Evolutionary conservation across 2,329 filamentous ascomycete genomes (phyloP).

Genomic region (Xylariaceae sp.): DNA sequence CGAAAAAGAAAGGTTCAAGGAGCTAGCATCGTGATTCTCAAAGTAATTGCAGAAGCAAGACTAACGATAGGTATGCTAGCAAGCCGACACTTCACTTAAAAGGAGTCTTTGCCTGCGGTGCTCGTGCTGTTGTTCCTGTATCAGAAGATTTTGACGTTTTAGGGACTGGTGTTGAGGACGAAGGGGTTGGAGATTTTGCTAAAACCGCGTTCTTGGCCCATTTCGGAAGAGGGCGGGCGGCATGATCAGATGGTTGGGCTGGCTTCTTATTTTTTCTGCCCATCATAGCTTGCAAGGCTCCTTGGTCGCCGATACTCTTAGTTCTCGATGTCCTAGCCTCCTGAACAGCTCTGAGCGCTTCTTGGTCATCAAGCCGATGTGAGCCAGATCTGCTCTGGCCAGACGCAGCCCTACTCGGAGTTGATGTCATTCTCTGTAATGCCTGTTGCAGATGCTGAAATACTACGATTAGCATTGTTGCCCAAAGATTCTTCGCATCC

Average conservation of each 20-base stretch:
- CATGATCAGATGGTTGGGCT: slow-evolving; percentile 3
- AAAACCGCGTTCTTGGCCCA: slow-evolving; percentile 26
- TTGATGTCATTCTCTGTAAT: slow-evolving; percentile 14
- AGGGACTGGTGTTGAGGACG: slow-evolving; percentile 8
- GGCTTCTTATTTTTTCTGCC: slow-evolving; percentile 19
- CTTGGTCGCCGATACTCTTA: slow-evolving; percentile 24
- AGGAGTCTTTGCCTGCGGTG: slow-evolving; percentile 17
- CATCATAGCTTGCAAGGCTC: slow-evolving; percentile 16
- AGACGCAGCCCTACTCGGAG: slow-evolving; percentile 4
- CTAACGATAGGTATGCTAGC: too few species aligned
- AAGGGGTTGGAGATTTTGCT: slow-evolving; percentile 16
- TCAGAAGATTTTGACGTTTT: slow-evolving; percentile 4
- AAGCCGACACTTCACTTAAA: slow-evolving; percentile 16
- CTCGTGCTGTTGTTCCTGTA: background rate
- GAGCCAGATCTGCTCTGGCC: slow-evolving; percentile 1
- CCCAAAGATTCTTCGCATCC: slow-evolving; percentile 2
- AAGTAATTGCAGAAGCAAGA: too few species aligned
- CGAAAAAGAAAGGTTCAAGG: too few species aligned
- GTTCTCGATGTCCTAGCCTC: slow-evolving; percentile 15
- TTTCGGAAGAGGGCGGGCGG: slow-evolving; percentile 16
- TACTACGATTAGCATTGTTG: slow-evolving; percentile 15
- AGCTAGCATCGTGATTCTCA: too few species aligned
- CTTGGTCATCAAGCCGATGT: slow-evolving; percentile 17
- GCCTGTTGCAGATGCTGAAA: slow-evolving; percentile 20
- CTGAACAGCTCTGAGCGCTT: background rate